Evolutionary conservation across 2,329 filamentous ascomycete species (phyloP).

Genomic region (Colletotrichum sp.): DNA sequence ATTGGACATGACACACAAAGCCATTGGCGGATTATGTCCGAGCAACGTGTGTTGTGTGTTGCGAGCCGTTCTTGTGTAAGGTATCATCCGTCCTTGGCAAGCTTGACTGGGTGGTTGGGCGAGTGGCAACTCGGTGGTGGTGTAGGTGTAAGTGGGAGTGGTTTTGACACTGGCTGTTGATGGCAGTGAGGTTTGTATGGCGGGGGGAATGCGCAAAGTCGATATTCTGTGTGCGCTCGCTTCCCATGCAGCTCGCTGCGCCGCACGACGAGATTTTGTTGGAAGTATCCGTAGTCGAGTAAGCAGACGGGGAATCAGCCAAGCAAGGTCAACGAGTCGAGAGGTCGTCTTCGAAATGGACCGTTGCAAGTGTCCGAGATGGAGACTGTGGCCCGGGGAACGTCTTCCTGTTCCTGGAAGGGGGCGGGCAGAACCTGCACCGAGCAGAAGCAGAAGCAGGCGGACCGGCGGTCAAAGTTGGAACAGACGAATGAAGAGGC

Average conservation of each 20-base stretch:
- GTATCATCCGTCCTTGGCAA: neutral
- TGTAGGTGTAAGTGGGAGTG: neutral
- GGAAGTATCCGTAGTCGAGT: neutral
- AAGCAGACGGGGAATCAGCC: neutral
- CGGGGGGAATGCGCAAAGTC: neutral
- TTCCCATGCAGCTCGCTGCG: conserved; percentile 1
- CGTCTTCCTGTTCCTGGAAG: neutral
- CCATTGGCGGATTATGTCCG: neutral
- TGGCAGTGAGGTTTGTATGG: neutral
- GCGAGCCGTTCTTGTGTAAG: neutral
- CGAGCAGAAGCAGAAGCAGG: neutral
- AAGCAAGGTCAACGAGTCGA: neutral
- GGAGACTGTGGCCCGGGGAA: neutral
- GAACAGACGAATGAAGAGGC: neutral
- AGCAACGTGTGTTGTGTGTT: neutral
- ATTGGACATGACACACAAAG: neutral
- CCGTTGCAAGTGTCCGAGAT: neutral
- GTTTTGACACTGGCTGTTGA: neutral
- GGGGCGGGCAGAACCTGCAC: neutral
- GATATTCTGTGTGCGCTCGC: conserved; percentile 1
- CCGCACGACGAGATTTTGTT: neutral
- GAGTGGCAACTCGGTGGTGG: neutral
- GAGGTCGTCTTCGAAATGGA: neutral
- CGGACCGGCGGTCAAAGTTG: conserved; percentile 5
- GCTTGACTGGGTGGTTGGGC: neutral